Conservation (phyloP, 768 basidiomycete genomes). For the Russula earlei region DNA sequence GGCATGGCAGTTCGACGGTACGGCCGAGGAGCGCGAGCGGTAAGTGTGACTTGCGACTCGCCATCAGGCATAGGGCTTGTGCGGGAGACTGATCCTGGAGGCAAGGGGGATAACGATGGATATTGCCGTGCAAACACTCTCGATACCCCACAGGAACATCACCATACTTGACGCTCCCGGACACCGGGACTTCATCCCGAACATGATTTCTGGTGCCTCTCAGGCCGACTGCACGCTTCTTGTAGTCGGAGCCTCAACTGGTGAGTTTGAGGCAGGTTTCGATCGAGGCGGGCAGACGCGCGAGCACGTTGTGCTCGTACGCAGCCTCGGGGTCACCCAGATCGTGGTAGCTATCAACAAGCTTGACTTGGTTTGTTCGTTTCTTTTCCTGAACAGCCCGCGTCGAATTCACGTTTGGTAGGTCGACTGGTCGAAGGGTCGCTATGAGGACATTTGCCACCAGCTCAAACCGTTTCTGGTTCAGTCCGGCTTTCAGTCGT, state of each 20-base stretch:
- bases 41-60: slow-evolving; percentile 25
- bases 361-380: slow-evolving; percentile 64
- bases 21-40: slow-evolving; percentile 89
- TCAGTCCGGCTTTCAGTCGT: slow-evolving; percentile 77
- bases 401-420: slow-evolving; percentile 25
- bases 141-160: slow-evolving; percentile 66
- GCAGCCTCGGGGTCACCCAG: slow-evolving; percentile 87
- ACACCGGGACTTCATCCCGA: slow-evolving; percentile 95
- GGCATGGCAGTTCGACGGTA: slow-evolving; percentile 96
- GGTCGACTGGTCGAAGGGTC: slow-evolving; percentile 80
- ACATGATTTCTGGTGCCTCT: slow-evolving; percentile 98
- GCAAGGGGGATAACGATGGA: slow-evolving; percentile 98
- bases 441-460: slow-evolving; percentile 79
- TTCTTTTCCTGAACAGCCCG: background rate
- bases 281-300: slow-evolving; percentile 90
- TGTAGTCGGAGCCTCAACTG: slow-evolving; percentile 81
- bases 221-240: slow-evolving; percentile 94
- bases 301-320: slow-evolving; percentile 85
- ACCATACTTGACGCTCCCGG: slow-evolving; percentile 97
- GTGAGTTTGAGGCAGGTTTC: slow-evolving; percentile 96
- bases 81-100: slow-evolving; percentile 3
- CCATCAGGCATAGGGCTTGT: background rate
- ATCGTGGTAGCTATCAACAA: slow-evolving; percentile 93
- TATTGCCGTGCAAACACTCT: slow-evolving; percentile 73
- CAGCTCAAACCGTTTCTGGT: slow-evolving; percentile 70